Evolutionary conservation across 208 protist genomes (phyloP), one percentile per base, ranked within the genome.

Genomic region (Acanthamoeba castellanii): DNA sequence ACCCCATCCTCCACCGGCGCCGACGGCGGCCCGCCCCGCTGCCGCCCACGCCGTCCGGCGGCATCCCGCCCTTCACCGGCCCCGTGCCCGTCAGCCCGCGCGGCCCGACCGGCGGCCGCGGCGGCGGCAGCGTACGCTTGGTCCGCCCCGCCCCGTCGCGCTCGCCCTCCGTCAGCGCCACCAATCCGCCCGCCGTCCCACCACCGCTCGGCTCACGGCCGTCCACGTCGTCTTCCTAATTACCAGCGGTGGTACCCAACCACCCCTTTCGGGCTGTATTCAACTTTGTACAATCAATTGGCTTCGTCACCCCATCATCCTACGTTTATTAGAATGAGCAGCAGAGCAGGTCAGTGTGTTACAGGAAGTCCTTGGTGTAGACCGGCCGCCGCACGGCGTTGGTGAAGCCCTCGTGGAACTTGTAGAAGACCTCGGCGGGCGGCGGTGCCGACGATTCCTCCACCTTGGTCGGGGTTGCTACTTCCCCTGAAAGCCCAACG

Each of bases 351-450:
- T 3, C 6, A 3, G 42, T 47, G 45, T 4, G 13, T 20, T 78
- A 93, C 61, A 93, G 25, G 61, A 93, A 93, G 66, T 93, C 89
- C 42, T 78, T 76, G 66, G 27, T 25, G 89, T 81, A 81, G 32
- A 93, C 89, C 42, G 89, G 34, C n/a, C 89, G 34, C n/a, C 89
- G 89, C 64, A 93, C 89, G 47, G 89, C 89, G 64, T 93, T 93
- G 89, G 64, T 93, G 89, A 93, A 93, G 64, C 89, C 89, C 52
- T 93, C 89, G 89, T 93, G 89, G 68, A 82, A 93, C 89, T 84
- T 84, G 74, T 84, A 84, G 45, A 84, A 84, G 22, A 84, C 74
- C 42, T 84, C 20, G 20, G 74, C 74, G 25, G 74, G 42, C 45
- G 68, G 34, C 70, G 11, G 70, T 34, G 22, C 82, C 3, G 13